Base-by-base conservation (phyloP, 1,284 basidiomycete species). In the Serendipita sp. region DNA sequence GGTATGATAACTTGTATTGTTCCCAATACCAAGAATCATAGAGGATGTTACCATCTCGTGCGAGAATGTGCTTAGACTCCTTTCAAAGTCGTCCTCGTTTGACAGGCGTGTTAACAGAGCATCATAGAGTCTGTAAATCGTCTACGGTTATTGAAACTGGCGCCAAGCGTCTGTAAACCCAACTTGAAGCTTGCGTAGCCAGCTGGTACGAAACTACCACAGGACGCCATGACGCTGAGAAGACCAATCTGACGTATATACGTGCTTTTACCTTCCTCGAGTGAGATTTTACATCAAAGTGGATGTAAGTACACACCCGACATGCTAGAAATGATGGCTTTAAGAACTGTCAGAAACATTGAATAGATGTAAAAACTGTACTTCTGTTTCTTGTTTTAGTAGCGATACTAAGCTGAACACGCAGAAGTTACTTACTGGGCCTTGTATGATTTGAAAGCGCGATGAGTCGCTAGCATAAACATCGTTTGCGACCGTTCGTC, bases 21-120 rank as follows among this genome's bases (percentile, higher is more conserved):
- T 35, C 15, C 10, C 1, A 72, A 32, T 38, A 83, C 89, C 85
- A 38, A 94, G 73, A 62, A 95, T 92, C 88, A 93, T 92, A 2
- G 90, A 85, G 34, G 85, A 85, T 1, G 88, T 85, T 0, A 86
- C 83, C 90, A 97, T 96, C 72, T 97, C 93, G 64, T 83, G 85
- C 0, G 91, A 91, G 73, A 97, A 97, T 0, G 93, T 96, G 67
- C 93, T 95, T 13, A 96, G 72, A 62, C 81, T 88, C 70, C 84
- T 87, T 71, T 94, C 91, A 68, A 93, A 81, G 67, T 91, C 85
- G 68, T 93, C 93, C 66, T 97, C 92, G 67, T 97, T 96, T 0
- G 91, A 94, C 3, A 98, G 77, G 6, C 94, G 83, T 2, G 87
- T 88, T 29, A 98, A 78, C 8, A 98, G 77, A 0, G 85, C 79